A percentile compares a stretch with the other conserved stretches of the same genome.
These are phyloP conservation scores for Cladosporium sp. DNA, from an alignment of 2,329 filamentous ascomycete species.

Conservation along the genomic window DNA sequence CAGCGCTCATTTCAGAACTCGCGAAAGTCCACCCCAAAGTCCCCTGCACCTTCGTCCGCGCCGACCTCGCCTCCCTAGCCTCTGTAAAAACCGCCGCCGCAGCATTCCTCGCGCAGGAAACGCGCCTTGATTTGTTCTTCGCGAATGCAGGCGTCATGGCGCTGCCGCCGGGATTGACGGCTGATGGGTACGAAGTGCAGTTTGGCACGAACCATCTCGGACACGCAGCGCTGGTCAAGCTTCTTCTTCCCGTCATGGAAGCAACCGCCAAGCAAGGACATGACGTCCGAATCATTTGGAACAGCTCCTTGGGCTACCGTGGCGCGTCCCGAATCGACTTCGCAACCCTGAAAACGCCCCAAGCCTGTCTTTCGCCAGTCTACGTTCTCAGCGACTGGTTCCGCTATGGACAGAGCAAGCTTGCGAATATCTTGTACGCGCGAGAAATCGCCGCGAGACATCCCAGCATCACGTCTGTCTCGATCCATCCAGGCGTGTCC, in stretches of 20 bases:
- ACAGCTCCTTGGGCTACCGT: slow-evolving; percentile 33
- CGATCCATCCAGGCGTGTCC: slow-evolving; percentile 48
- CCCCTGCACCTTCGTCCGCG: slow-evolving; percentile 43
- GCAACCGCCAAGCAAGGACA: slow-evolving; percentile 28
- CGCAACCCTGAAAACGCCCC: slow-evolving; percentile 32
- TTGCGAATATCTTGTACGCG: slow-evolving; percentile 52
- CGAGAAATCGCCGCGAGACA: slow-evolving; percentile 45
- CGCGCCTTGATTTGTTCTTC: slow-evolving; percentile 37
- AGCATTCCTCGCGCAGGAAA: slow-evolving; percentile 24
- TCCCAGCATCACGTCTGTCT: slow-evolving; percentile 40
- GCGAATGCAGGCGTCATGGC: slow-evolving; percentile 38
- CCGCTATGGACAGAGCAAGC: slow-evolving; percentile 51
- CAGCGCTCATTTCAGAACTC: slow-evolving; percentile 44
- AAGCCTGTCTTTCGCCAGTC: slow-evolving; percentile 19
- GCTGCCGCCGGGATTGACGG: slow-evolving; percentile 26
- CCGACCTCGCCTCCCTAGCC: slow-evolving; percentile 33
- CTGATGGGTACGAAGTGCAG: slow-evolving; percentile 40
- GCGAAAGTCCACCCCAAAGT: slow-evolving; percentile 25
- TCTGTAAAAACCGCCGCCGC: slow-evolving; percentile 30
- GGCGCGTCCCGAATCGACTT: slow-evolving; percentile 31
- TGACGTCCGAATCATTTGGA: slow-evolving; percentile 37
- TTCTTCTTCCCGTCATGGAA: slow-evolving; percentile 32
- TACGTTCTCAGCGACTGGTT: slow-evolving; percentile 33
- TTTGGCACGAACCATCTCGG: slow-evolving; percentile 41
- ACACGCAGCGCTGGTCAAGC: slow-evolving; percentile 38